Evolutionary conservation across 2,329 filamentous ascomycete genomes (phyloP).

Genomic region (Ophiocordyceps robertsii): DNA sequence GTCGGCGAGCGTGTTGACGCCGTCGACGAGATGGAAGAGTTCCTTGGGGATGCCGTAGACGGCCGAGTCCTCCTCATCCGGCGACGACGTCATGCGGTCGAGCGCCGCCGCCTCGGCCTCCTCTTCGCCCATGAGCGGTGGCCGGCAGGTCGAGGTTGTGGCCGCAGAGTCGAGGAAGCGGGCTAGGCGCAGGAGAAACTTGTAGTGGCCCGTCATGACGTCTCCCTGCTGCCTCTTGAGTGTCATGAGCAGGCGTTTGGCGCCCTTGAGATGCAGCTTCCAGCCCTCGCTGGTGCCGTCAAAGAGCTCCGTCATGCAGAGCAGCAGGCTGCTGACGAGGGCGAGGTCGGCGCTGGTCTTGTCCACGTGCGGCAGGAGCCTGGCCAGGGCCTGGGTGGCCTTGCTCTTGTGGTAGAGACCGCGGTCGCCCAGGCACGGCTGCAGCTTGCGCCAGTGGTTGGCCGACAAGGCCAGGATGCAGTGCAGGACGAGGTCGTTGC

Average conservation of each 20-base stretch:
- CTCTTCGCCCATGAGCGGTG: constrained; percentile 19
- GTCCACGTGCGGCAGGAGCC: constrained; percentile 20
- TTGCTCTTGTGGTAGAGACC: constrained; percentile 18
- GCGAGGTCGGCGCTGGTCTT: constrained; percentile 18
- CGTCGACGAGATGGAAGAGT: constrained; percentile 19
- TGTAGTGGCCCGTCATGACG: constrained; percentile 21
- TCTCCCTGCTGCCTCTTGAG: constrained; percentile 16
- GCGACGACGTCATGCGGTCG: constrained; percentile 11
- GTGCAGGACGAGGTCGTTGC: constrained; percentile 18
- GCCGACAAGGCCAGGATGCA: constrained; percentile 19
- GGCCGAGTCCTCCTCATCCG: constrained; percentile 18
- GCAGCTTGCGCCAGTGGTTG: constrained; percentile 20
- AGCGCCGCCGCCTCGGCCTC: constrained; percentile 13
- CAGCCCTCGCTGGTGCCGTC: constrained; percentile 26
- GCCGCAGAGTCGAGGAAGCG: constrained; percentile 19
- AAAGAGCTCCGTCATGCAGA: constrained; percentile 28
- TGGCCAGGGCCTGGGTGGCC: constrained; percentile 16
- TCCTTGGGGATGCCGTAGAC: constrained; percentile 22
- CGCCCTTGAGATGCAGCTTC: constrained; percentile 28
- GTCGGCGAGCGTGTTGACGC: constrained; percentile 18
- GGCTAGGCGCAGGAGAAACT: constrained; percentile 20
- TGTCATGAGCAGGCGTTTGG: constrained; percentile 22
- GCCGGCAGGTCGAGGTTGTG: constrained; percentile 19
- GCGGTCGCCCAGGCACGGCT: constrained; percentile 14
- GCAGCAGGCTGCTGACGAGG: constrained; percentile 23